Base-by-base conservation (phyloP, 2,329 filamentous ascomycete species). In the Zalaria sp. region DNA sequence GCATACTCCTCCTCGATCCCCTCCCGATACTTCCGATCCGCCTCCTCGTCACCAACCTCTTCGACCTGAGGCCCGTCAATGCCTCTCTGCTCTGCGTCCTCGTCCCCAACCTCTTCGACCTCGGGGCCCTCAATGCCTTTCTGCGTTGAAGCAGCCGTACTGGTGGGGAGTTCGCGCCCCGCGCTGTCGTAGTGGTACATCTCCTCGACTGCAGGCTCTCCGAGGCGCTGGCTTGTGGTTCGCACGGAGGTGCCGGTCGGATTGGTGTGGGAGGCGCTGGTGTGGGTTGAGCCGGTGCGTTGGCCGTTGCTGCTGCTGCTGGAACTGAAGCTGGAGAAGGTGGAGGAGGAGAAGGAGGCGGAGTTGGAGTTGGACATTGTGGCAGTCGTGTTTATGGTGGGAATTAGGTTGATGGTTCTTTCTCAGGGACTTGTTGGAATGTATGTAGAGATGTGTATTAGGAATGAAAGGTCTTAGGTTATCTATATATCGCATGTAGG, bases 1-100 rank as follows among this genome's bases (percentile, higher is more conserved):
- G 62, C 63, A 51, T 65, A 66, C 46, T 65, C 63, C 1, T 63
- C 61, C 49, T 65, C 60, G 47, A 66, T 65, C 25, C 52, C 54
- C 50, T 65, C 58, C 44, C 59, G 57, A 46, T 62, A 65, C 42
- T 58, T 35, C 48, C 53, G 57, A 44, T 61, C 60, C 2, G 53
- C 52, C 38, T 60, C 53, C 18, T 18, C 18, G 18, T 18, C 18
- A 18, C 18, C 18, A 18, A 18, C 18, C 18, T 18, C 18, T 18
- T 18, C 18, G 18, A 18, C 18, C 18, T 18, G 18, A 18, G 18
- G 18, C 18, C 18, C 18, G 34, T 55, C 54, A 18, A 18, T 18
- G 18, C 18, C 18, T 18, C 18, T 18, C 18, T 18, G 18, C 18
- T 18, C 18, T 18, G 18, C 18, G 18, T 18, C 18, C 18, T 18